phyloP scores from a whole-genome alignment of 495 filamentous ascomycete species.

The Chlorociboria aeruginascens region DNA sequence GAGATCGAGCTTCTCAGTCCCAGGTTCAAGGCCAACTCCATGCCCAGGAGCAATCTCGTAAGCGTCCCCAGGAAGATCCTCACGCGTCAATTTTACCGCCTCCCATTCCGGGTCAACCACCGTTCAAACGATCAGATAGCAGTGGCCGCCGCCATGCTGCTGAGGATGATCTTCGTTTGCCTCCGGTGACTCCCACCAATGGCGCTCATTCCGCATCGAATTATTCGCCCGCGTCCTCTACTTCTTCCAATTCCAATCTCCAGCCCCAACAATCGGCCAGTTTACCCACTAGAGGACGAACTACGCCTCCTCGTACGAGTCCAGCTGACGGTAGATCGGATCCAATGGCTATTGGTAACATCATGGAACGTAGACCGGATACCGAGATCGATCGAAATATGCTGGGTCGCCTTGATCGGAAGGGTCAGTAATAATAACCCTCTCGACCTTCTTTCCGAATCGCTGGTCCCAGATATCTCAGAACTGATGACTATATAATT shows the following conservation, averaged over 20 bases:
- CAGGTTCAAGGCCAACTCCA: too few relatives aligned
- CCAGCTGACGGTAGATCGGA: conserved; percentile 13
- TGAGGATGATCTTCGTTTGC: conserved; percentile 20
- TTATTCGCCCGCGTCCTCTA: conserved; percentile 21
- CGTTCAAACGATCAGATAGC: conserved; percentile 17
- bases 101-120: conserved; percentile 25
- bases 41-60: conserved; percentile 20
- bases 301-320: conserved; percentile 18
- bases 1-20: conserved; percentile 14
- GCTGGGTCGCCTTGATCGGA: conserved; percentile 19
- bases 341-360: conserved; percentile 21
- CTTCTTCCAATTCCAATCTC: conserved; percentile 17
- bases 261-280: conserved; percentile 11
- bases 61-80: conserved; percentile 23
- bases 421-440: conserved; percentile 6
- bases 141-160: conserved; percentile 8
- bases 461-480: not conserved
- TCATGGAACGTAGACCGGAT: conserved; percentile 21
- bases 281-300: conserved; percentile 14
- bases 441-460: not conserved
- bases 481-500: not conserved
- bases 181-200: conserved; percentile 19
- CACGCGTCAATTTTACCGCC: conserved; percentile 29
- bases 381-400: conserved; percentile 20
- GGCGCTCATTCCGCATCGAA: conserved; percentile 10